Evolutionary conservation across 2,329 filamentous ascomycete genomes (phyloP).

Genomic region (Ceratocystis diversiconidia): DNA sequence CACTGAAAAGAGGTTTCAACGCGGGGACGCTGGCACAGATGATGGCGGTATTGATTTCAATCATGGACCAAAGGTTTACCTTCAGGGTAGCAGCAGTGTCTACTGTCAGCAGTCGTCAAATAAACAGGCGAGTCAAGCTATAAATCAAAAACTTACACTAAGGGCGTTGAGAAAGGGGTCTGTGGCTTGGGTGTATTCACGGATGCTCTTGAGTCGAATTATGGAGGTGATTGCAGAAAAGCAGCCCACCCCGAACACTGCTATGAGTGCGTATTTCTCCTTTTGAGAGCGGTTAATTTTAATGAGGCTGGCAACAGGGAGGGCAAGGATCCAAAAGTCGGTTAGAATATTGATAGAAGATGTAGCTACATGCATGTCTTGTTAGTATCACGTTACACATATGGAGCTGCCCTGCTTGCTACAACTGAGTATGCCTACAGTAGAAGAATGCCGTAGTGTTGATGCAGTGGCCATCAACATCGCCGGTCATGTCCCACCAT

Average conservation of each 20-base stretch:
- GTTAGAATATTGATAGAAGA: slow-evolving; percentile 33
- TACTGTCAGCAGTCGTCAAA: not conserved
- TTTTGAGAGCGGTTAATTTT: slow-evolving; percentile 33
- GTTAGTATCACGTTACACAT: not conserved
- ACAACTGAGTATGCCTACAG: slow-evolving; percentile 20
- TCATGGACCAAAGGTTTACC: slow-evolving; percentile 32
- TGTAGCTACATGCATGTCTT: slow-evolving; percentile 23
- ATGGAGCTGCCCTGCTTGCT: no score
- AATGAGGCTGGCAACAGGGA: slow-evolving; percentile 32
- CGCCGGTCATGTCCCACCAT: slow-evolving; percentile 28
- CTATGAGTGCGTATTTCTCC: slow-evolving; percentile 36
- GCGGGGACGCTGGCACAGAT: slow-evolving; percentile 36
- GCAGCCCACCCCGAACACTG: slow-evolving; percentile 30
- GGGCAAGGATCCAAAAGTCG: slow-evolving; percentile 31
- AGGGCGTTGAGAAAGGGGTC: slow-evolving; percentile 25
- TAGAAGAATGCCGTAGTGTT: slow-evolving; percentile 31
- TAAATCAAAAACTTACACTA: slow-evolving; percentile 20
- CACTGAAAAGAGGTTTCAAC: slow-evolving; percentile 34
- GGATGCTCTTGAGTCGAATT: slow-evolving; percentile 29
- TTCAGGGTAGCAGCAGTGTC: not conserved
- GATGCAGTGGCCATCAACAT: slow-evolving; percentile 28
- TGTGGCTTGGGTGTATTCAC: slow-evolving; percentile 26
- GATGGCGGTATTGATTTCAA: slow-evolving; percentile 38
- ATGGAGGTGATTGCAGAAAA: slow-evolving; percentile 28
- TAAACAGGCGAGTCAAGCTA: slow-evolving; percentile 18